Base-by-base conservation (phyloP, 2,329 filamentous ascomycete genomes). In the Orbilia oligospora region DNA sequence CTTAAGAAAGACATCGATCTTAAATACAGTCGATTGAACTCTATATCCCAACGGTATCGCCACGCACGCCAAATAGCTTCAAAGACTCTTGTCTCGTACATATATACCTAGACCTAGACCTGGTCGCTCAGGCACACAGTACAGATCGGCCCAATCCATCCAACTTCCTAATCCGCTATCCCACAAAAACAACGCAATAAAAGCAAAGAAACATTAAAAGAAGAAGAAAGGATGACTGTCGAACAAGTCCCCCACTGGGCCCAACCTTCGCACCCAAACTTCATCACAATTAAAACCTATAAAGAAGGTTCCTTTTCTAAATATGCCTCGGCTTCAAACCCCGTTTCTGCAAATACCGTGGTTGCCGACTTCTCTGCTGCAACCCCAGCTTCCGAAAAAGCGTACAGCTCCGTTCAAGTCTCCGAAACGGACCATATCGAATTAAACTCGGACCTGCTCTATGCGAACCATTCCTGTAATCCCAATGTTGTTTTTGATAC, bases 381-480 rank as follows among this genome's bases (percentile, higher is more conserved):
- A 44, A 88, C 90, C 2, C 89, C 89, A 82, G 88, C 87, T 18
- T 87, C 88, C 64, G 83, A 85, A 2, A 86, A 87, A 79, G 90
- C 88, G 10, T 91, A 91, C 81, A 88, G 89, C 33, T 91, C 90
- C 1, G 89, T 91, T 27, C 90, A 91, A 84, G 87, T 87, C 78
- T 88, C 86, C 76, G 84, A 84, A 68, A 83, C 88, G 80, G 85
- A 84, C 71, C 90, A 91, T 83, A 84, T 91, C 81, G 87, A 89
- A 81, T 85, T 91, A 51, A 91, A 91, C 85, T 90, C 88, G 81
- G 90, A 91, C 82, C 83, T 91, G 82, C 83, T 91, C 55, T 91
- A 91, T 84, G 89, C 91, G 81, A 91, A 91, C 83, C 90, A 91
- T 84, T 90, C 88, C 3, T 91, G 90, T 84, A 89, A 90, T 81